Conservation (phyloP, 1,284 basidiomycete species). For the Kalmanozyma brasiliensis region DNA sequence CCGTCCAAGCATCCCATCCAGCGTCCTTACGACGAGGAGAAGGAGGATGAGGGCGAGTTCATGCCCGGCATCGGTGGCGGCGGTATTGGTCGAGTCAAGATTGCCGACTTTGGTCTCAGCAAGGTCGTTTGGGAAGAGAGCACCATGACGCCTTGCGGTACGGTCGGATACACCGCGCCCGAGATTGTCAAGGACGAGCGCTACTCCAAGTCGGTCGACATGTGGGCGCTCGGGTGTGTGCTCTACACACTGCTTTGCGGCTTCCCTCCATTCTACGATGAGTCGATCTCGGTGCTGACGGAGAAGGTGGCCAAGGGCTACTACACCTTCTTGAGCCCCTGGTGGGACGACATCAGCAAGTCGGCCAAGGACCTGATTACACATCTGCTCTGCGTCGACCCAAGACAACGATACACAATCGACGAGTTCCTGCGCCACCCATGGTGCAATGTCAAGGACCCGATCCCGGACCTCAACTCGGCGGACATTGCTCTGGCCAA, state of each 20-base stretch:
- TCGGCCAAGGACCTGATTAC: constrained; percentile 94
- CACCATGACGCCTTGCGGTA: constrained; percentile 99
- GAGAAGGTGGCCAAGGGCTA: constrained; percentile 98
- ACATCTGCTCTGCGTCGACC: constrained; percentile 94
- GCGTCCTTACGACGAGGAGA: constrained; percentile 92
- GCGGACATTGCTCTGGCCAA: constrained; percentile 64
- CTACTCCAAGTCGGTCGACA: constrained; percentile 97
- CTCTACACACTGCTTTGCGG: constrained; percentile 98
- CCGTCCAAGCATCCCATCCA: constrained; percentile 81
- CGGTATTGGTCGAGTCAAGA: constrained; percentile 97
- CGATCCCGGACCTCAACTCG: constrained; percentile 61
- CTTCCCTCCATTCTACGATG: constrained; percentile 98
- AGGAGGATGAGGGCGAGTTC: constrained; percentile 98
- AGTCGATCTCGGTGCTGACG: constrained; percentile 96
- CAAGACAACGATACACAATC: constrained; percentile 93
- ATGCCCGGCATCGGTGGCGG: constrained; percentile 90
- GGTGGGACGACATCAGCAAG: constrained; percentile 96
- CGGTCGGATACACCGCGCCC: constrained; percentile 98
- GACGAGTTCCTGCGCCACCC: constrained; percentile 97
- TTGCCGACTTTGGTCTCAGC: constrained; percentile 97
- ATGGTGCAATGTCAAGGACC: constrained; percentile 78
- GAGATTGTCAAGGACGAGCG: constrained; percentile 99
- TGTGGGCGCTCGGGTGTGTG: constrained; percentile 99
- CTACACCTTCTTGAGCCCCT: constrained; percentile 97
- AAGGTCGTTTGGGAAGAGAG: constrained; percentile 99